These are phyloP conservation scores for Henckelia pumila DNA, from an alignment of 257 asterid species.

Conservation along the genomic window DNA sequence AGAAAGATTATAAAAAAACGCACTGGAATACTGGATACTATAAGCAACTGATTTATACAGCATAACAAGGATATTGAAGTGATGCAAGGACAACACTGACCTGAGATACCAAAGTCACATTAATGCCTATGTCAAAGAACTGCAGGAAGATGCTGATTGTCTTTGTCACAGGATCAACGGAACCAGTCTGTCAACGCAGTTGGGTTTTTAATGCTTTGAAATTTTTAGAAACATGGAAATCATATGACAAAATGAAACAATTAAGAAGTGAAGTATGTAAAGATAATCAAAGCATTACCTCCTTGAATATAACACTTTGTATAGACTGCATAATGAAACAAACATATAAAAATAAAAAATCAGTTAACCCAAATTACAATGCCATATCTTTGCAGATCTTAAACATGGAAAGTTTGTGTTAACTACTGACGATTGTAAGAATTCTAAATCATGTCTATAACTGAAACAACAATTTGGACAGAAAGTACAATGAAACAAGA, in stretches of 20 bases:
- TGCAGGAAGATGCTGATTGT: conserved; percentile 92
- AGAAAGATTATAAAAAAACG: not conserved
- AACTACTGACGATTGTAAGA: not conserved
- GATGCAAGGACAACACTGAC: conserved; percentile 37
- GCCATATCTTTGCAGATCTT: conserved; percentile 7
- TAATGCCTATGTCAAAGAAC: conserved; percentile 89
- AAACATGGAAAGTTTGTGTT: not conserved
- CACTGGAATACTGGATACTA: not conserved
- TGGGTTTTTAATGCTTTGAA: conserved; percentile 24
- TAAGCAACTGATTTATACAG: conserved; percentile 4
- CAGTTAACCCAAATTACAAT: conserved; percentile 18
- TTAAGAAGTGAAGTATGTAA: conserved; percentile 15
- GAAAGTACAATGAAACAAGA: not conserved
- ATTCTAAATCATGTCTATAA: conserved; percentile 3
- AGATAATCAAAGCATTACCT: conserved; percentile 46
- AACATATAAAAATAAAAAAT: conserved; percentile 24
- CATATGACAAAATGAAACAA: conserved; percentile 20
- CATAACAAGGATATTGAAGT: conserved; percentile 22
- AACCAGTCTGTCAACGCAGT: conserved; percentile 70
- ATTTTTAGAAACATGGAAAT: conserved; percentile 12
- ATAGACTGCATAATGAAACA: conserved; percentile 72
- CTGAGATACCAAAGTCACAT: conserved; percentile 91
- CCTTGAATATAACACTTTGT: conserved; percentile 95
- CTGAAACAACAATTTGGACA: conserved; percentile 10
- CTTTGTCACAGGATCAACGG: conserved; percentile 92